Percentiles rank a stretch among this genome's conserved stretches.
Conservation (phyloP, 129 eudicot genomes). For the Pittosporum tobira region DNA sequence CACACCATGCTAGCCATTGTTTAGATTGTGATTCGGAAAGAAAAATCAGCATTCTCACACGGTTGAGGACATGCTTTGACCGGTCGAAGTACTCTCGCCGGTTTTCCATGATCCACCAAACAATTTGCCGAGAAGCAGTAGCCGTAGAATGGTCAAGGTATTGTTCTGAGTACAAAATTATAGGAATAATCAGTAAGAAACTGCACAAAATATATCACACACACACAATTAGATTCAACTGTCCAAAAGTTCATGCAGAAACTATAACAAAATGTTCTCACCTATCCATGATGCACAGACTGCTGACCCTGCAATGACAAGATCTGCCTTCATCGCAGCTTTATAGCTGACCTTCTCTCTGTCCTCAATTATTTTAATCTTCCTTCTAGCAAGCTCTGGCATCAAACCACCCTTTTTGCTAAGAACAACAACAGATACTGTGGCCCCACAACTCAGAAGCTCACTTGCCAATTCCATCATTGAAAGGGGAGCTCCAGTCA, state of each 20-base stretch:
- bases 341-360: constrained; percentile 75
- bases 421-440: constrained; percentile 78
- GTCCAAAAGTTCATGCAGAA: neutral
- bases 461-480: constrained; percentile 97
- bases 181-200: neutral
- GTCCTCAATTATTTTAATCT: constrained; percentile 80
- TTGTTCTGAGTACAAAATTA: constrained; percentile 42
- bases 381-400: constrained; percentile 74
- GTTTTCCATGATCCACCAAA: constrained; percentile 99
- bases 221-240: too few species aligned
- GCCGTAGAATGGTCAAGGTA: constrained; percentile 71
- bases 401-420: constrained; percentile 85
- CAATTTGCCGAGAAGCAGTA: constrained; percentile 61
- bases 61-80: constrained; percentile 61
- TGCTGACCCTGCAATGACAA: constrained; percentile 95
- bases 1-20: constrained; percentile 91
- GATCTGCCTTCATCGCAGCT: constrained; percentile 90
- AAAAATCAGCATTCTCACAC: constrained; percentile 64
- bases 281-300: constrained; percentile 98
- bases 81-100: constrained; percentile 89
- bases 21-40: constrained; percentile 82
- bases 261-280: constrained; percentile 22
- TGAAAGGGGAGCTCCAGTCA: constrained; percentile 99
- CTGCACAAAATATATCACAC: neutral
- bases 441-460: constrained; percentile 95